A percentile compares a stretch with the other conserved stretches of the same genome.
phyloP scores from a whole-genome alignment of 2,329 filamentous ascomycete genomes.

The Pseudogymnoascus sp. region DNA sequence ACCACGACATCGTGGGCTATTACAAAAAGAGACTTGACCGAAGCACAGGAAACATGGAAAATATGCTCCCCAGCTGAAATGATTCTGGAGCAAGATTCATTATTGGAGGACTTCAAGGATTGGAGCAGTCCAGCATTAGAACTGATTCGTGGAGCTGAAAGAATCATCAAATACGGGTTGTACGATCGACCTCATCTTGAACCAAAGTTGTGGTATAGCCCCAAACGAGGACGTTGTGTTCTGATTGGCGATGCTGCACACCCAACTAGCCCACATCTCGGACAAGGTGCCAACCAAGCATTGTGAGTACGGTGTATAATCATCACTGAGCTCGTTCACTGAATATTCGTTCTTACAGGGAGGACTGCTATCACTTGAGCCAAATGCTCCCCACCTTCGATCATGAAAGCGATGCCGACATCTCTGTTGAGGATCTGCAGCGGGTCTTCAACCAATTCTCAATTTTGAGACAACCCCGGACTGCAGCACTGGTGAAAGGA shows the following conservation, averaged over 20 bases:
- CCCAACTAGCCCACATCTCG: background rate
- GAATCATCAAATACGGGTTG: conserved; percentile 23
- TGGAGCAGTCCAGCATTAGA: conserved; percentile 19
- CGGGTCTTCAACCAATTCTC: background rate
- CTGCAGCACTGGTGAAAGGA: background rate
- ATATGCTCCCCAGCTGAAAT: conserved; percentile 19
- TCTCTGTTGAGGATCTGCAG: background rate
- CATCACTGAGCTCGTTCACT: background rate
- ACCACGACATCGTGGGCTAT: conserved; percentile 22
- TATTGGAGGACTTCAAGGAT: conserved; percentile 15
- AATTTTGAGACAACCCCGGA: background rate
- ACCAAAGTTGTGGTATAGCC: background rate
- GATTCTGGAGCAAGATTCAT: conserved; percentile 14
- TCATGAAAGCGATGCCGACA: background rate
- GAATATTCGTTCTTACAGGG: background rate
- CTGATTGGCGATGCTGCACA: background rate
- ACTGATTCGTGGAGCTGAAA: conserved; percentile 19
- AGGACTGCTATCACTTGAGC: background rate
- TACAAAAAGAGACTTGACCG: conserved; percentile 19
- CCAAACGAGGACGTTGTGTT: background rate
- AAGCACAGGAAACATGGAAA: conserved; percentile 23
- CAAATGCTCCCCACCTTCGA: background rate
- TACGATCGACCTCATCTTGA: conserved; percentile 31
- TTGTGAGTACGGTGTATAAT: background rate
- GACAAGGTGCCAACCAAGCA: background rate